Conservation (phyloP, 83 land plant species). For the Diphasiastrum complanatum region DNA sequence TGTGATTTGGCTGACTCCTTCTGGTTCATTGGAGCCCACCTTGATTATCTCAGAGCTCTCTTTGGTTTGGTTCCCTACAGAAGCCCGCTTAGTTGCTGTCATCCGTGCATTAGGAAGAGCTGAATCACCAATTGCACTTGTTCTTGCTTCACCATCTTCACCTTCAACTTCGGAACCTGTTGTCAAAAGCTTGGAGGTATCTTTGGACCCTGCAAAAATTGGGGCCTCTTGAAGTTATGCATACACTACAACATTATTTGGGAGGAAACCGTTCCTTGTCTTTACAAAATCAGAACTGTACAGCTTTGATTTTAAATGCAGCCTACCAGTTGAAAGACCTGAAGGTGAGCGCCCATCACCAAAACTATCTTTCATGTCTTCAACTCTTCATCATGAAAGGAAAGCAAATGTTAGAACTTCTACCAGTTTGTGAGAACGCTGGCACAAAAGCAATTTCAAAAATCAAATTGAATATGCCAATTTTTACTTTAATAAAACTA, state of each 20-base stretch:
- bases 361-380: slow-evolving; percentile 14
- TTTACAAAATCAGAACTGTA: no score
- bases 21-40: no score
- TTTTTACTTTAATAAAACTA: no score
- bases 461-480: no score
- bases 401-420: no score
- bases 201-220: slow-evolving; percentile 18
- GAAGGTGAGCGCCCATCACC: slow-evolving; percentile 24
- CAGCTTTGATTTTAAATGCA: no score
- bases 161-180: slow-evolving; percentile 27
- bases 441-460: no score
- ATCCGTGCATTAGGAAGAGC: slow-evolving; percentile 12
- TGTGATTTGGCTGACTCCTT: no score
- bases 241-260: slow-evolving; percentile 1
- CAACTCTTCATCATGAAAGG: slow-evolving; percentile 21
- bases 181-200: slow-evolving; percentile 20
- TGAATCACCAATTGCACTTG: slow-evolving; percentile 16
- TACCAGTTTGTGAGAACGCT: no score
- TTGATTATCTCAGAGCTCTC: slow-evolving; percentile 22
- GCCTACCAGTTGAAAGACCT: slow-evolving; percentile 10
- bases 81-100: slow-evolving; percentile 13
- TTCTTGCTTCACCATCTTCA: slow-evolving; percentile 30
- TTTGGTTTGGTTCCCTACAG: slow-evolving; percentile 17
- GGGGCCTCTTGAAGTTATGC: slow-evolving; percentile 5
- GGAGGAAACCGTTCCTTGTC: background rate